Conservation (phyloP, 192 early-diverging fungal species). For the Gonapodya sp. region DNA sequence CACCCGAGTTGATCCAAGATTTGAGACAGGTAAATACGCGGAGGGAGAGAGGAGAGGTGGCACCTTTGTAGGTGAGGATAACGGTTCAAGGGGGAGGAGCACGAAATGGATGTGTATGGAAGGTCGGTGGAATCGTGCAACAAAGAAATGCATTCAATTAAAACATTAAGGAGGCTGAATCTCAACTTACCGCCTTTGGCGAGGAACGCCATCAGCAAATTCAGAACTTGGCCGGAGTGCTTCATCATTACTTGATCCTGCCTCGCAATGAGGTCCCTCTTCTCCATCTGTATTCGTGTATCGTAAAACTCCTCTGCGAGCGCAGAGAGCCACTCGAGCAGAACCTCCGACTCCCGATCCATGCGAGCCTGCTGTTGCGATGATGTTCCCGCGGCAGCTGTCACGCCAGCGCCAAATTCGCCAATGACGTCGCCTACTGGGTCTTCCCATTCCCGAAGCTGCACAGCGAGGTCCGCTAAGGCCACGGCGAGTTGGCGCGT, state of each 20-base stretch:
- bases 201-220: constrained; percentile 59
- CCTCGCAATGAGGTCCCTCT: constrained; percentile 47
- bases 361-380: constrained; percentile 38
- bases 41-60: not conserved
- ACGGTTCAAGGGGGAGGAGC: not conserved
- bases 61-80: not conserved
- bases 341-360: constrained; percentile 63
- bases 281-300: constrained; percentile 23
- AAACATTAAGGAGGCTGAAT: not conserved
- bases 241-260: constrained; percentile 49
- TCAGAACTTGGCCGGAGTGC: constrained; percentile 58
- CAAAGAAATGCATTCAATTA: no score
- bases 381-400: constrained; percentile 46
- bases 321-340: constrained; percentile 51
- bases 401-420: constrained; percentile 50
- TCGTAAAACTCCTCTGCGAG: not conserved
- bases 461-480: constrained; percentile 75
- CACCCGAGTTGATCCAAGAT: not conserved
- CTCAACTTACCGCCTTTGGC: constrained; percentile 35
- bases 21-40: not conserved
- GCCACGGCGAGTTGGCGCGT: constrained; percentile 63
- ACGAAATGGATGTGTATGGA: not conserved
- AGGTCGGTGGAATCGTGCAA: not conserved
- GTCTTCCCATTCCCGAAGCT: constrained; percentile 69
- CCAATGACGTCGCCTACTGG: constrained; percentile 65